phyloP scores from a whole-genome alignment of 306 rosid species.

The Malus sieversii region DNA sequence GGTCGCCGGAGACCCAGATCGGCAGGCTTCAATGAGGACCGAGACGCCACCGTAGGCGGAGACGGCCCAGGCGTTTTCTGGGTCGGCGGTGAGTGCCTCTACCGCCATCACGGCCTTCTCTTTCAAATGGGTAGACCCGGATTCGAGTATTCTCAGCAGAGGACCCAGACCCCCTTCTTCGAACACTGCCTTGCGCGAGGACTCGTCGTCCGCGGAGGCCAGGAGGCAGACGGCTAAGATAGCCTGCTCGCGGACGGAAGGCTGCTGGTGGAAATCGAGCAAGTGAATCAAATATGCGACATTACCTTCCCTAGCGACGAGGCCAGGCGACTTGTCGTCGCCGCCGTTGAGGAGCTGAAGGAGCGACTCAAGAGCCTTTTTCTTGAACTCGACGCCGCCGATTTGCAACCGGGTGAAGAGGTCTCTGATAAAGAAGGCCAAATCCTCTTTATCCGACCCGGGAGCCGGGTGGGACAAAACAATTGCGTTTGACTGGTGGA shows the following conservation, averaged over 20 bases:
- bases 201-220: slow-evolving; percentile 35
- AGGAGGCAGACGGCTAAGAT: slow-evolving; percentile 30
- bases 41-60: slow-evolving; percentile 50
- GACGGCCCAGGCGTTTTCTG: slow-evolving; percentile 52
- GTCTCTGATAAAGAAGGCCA: slow-evolving; percentile 38
- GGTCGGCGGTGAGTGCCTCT: slow-evolving; percentile 38
- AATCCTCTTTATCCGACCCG: slow-evolving; percentile 28
- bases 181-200: slow-evolving; percentile 35
- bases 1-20: slow-evolving; percentile 39
- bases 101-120: slow-evolving; percentile 46
- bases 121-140: slow-evolving; percentile 26
- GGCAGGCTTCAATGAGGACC: slow-evolving; percentile 36
- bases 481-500: slow-evolving; percentile 49
- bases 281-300: slow-evolving; percentile 33
- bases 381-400: slow-evolving; percentile 53
- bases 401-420: slow-evolving; percentile 49
- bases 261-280: slow-evolving; percentile 38
- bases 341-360: slow-evolving; percentile 34
- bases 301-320: slow-evolving; percentile 36
- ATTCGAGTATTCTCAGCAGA: slow-evolving; percentile 33
- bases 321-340: slow-evolving; percentile 27
- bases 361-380: slow-evolving; percentile 45
- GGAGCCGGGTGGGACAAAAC: slow-evolving; percentile 46
- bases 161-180: slow-evolving; percentile 54
- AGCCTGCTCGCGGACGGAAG: slow-evolving; percentile 34